phyloP scores from a whole-genome alignment of 805 yeast genomes.

The Suhomyces prunicola region DNA sequence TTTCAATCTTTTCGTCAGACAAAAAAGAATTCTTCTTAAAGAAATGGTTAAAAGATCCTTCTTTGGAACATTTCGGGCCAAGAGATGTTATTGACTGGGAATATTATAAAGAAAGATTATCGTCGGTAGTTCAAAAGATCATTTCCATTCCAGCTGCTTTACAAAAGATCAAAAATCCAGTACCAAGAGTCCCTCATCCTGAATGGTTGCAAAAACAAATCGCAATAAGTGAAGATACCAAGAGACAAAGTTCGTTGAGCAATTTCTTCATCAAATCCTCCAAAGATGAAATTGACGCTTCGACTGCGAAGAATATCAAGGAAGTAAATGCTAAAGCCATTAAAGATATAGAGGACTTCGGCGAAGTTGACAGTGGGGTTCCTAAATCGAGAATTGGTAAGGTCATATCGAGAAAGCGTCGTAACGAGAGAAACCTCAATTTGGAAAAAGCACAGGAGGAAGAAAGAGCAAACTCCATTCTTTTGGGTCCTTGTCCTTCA shows the following conservation, averaged over 20 bases:
- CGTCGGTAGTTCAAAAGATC: conserved; percentile 90
- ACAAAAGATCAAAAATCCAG: conserved; percentile 85
- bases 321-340: conserved; percentile 37
- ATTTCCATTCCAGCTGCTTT: conserved; percentile 97
- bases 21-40: conserved; percentile 73
- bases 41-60: conserved; percentile 82
- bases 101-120: conserved; percentile 85
- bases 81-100: conserved; percentile 89
- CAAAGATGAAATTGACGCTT: conserved; percentile 31
- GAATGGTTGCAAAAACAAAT: conserved; percentile 81
- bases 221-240: conserved; percentile 55
- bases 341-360: conserved; percentile 76
- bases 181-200: conserved; percentile 91
- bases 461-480: conserved; percentile 45
- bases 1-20: conserved; percentile 90
- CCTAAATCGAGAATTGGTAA: conserved; percentile 39
- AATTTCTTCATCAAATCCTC: conserved; percentile 52
- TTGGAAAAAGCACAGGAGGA: conserved; percentile 39
- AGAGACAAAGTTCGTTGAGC: conserved; percentile 66
- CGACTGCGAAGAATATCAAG: conserved; percentile 59
- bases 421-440: conserved; percentile 16
- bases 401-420: conserved; percentile 49
- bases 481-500: conserved; percentile 59
- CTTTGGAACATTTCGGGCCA: conserved; percentile 79
- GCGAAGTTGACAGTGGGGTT: conserved; percentile 26